Evolutionary conservation across 257 asterid genomes (phyloP), one percentile per base, ranked within the genome.

Genomic region (Leptodermis oblonga): DNA sequence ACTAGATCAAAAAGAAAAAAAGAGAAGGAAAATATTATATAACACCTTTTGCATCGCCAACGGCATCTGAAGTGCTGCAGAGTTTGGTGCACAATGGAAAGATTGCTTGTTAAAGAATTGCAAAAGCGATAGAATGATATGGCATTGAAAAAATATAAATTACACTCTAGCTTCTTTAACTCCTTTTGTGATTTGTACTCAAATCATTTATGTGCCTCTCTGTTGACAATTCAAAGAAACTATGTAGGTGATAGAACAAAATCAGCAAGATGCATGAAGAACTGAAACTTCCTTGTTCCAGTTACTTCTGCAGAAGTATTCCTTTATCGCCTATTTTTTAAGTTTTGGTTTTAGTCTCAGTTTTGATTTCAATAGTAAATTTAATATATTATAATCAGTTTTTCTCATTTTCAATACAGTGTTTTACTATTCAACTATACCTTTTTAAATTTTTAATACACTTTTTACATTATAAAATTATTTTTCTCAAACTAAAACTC

Each of bases 1-100:
- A n/a, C 10, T 58, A 31, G 0, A 58, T 59, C 4, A 46, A 45
- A 14, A 34, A 45, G 15, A 18, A 63, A 43, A 41, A 53, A 39
- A 36, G 20, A 31, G 4, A 69, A 28, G 59, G 34, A 20, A 62
- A 46, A 23, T 37, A 46, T 15, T 33, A 37, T 41, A 48, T 20
- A 34, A 41, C 69, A 91, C 97, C 97, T 78, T 78, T 81, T 65
- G 52, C 69, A 75, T 69, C 81, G 70, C 68, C 66, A 37, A 74
- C 71, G 59, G 60, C 74, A 62, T 63, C 72, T 52, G 79, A 77
- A 69, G 73, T 71, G 70, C 76, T 84, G 75, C 83, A 70, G 43
- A 73, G 82, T 60, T 81, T 79, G 82, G 96, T 92, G 92, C 80
- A 81, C 14, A 76, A n/a, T 60, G 77, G 73, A 46, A 74, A 73